Evolutionary conservation across 768 basidiomycete genomes (phyloP), one percentile per base, ranked within the genome.

Genomic region (Termitomyces bulborhizus): DNA sequence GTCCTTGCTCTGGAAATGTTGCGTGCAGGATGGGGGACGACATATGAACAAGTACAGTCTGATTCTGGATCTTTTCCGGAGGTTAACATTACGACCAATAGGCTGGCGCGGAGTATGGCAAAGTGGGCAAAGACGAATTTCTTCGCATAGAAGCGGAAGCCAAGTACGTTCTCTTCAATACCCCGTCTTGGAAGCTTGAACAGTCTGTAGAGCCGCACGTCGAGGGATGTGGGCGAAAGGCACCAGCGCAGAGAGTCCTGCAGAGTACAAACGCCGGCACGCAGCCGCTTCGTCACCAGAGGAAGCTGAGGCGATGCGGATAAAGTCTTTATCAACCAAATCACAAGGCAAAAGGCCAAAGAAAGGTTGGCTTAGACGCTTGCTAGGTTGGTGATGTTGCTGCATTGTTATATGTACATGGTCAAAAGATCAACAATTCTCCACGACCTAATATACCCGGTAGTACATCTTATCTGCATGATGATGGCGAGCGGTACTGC

Each of bases 41-140:
- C 81, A 0, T 97, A 96, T 63, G 80, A 83, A 53, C 86, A 88
- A 67, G 77, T 76, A 39, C 6, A 40, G 18, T 15, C 18, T 6
- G 46, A 45, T 41, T 11, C 50, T n/a, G 24, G 7, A 18, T 16
- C 2, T 21, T 16, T 44, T 29, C 29, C 13, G 1, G 1, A 46
- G 24, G 16, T 39, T 42, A 7, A 40, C 21, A 16, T 32, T 18
- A 5, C 51, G 44, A 37, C 34, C 29, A 0, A 43, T 52, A 79
- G 67, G 75, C 79, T 8, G 89, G 88, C 3, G 92, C 89, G 15
- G 88, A 88, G 62, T 90, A 95, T 58, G 93, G 93, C 1, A 69
- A 74, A 21, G 76, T 75, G 71, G 83, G 85, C 2, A 80, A 87
- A 55, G 86, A 84, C 2, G 73, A 71, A 44, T 89, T 87, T 68